A percentile compares a stretch with the other conserved stretches of the same genome.
These are phyloP conservation scores for Pyrenophora teres DNA, from an alignment of 2,329 filamentous ascomycete species.

Conservation along the genomic window DNA sequence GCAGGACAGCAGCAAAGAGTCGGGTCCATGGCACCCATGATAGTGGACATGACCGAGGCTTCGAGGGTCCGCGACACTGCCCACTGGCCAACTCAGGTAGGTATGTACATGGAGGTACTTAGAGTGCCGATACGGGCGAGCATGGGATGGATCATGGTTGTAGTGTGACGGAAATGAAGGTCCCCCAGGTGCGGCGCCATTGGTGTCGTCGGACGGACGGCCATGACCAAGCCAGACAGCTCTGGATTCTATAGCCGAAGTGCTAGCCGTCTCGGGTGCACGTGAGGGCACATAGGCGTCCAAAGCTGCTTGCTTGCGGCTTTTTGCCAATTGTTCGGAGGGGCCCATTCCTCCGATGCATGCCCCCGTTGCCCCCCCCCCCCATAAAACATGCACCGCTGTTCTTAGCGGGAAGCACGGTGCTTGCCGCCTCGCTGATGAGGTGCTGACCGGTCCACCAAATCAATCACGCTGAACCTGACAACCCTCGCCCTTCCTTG, in stretches of 20 bases:
- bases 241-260: constrained; percentile 30
- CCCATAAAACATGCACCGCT: constrained; percentile 16
- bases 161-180: constrained; percentile 33
- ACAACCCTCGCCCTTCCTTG: too few relatives aligned
- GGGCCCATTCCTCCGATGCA: constrained; percentile 26
- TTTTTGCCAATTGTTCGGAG: constrained; percentile 30
- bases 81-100: too few relatives aligned
- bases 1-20: too few relatives aligned
- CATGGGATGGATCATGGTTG: too few relatives aligned
- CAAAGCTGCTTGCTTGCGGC: constrained; percentile 14
- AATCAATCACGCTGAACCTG: too few relatives aligned
- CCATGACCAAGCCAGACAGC: constrained; percentile 26
- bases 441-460: constrained; percentile 16
- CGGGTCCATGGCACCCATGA: too few relatives aligned
- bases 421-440: constrained; percentile 15
- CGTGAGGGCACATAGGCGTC: constrained; percentile 27
- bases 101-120: too few relatives aligned
- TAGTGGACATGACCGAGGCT: too few relatives aligned
- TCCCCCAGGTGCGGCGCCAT: constrained; percentile 30
- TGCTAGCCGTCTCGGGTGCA: constrained; percentile 24
- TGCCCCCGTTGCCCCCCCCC: constrained; percentile 9
- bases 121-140: constrained; percentile 4
- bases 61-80: too few relatives aligned
- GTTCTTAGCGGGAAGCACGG: constrained; percentile 12
- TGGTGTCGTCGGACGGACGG: constrained; percentile 25